A percentile compares a stretch with the other conserved stretches of the same genome.
These are phyloP conservation scores for Wickerhamomyces bovis DNA, from an alignment of 805 yeast species.

Conservation along the genomic window DNA sequence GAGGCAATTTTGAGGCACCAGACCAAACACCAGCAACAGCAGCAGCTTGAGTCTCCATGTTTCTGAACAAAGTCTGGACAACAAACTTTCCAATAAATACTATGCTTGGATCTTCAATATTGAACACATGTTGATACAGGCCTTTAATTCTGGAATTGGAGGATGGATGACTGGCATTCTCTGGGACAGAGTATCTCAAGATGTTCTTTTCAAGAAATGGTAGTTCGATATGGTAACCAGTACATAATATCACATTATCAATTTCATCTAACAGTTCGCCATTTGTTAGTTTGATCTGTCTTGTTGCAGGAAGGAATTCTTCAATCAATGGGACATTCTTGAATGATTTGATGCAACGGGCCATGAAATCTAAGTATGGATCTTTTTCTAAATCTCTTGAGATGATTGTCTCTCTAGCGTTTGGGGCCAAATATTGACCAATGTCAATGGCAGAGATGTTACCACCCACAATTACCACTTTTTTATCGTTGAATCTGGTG, in stretches of 20 bases:
- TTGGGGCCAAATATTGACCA: conserved; percentile 37
- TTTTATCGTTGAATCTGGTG: conserved; percentile 31
- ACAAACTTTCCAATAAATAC: conserved; percentile 36
- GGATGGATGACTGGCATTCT: conserved; percentile 15
- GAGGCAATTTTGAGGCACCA: conserved; percentile 33
- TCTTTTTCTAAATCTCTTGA: conserved; percentile 69
- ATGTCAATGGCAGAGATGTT: conserved; percentile 38
- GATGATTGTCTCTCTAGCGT: conserved; percentile 43
- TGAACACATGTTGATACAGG: conserved; percentile 41
- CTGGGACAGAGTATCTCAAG: conserved; percentile 20
- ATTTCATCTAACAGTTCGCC: conserved; percentile 29
- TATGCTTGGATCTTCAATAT: conserved; percentile 40
- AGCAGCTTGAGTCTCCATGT: conserved; percentile 47
- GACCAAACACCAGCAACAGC: conserved; percentile 56
- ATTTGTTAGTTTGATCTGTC: conserved; percentile 25
- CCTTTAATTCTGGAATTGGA: conserved; percentile 32
- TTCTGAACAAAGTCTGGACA: conserved; percentile 40
- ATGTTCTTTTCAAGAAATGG: conserved; percentile 30
- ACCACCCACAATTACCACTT: conserved; percentile 40
- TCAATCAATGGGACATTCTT: conserved; percentile 25
- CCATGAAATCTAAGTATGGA: conserved; percentile 35
- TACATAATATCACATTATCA: conserved; percentile 35
- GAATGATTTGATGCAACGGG: conserved; percentile 23
- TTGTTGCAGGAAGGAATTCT: conserved; percentile 25
- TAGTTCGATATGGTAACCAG: conserved; percentile 39